Evolutionary conservation across 2,329 filamentous ascomycete species (phyloP).

Genomic region (Fusarium acutatum): DNA sequence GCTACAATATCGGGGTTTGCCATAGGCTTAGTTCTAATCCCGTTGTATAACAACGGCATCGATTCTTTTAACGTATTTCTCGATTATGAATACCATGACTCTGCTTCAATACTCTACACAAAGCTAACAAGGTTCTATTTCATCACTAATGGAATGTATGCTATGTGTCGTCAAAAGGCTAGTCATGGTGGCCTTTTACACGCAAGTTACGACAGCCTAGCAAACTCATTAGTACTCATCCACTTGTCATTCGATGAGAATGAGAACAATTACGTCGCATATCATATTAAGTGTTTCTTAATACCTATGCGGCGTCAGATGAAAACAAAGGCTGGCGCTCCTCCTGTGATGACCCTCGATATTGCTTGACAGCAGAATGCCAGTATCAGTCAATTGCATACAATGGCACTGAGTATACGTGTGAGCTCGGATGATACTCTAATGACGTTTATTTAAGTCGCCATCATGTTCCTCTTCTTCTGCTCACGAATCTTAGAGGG

Average conservation of each 20-base stretch:
- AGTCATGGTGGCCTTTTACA: not conserved
- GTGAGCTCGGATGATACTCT: not conserved
- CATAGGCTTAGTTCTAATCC: not conserved
- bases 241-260: not conserved
- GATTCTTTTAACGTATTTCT: not conserved
- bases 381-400: not conserved
- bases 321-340: not conserved
- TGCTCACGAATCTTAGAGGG: not conserved
- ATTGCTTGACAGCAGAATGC: not conserved
- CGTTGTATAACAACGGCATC: not conserved
- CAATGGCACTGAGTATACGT: too few species aligned
- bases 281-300: not conserved
- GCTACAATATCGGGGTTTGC: not conserved
- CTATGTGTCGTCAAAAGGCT: not conserved
- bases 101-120: not conserved
- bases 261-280: too few species aligned
- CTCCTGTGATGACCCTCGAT: not conserved
- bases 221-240: not conserved
- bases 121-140: too few species aligned
- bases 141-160: not conserved
- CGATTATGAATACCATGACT: not conserved
- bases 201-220: not conserved
- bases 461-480: too few species aligned
- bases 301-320: not conserved
- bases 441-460: not conserved